Evolutionary conservation across 2,329 filamentous ascomycete species (phyloP).

Genomic region (Penicillium thymicola): DNA sequence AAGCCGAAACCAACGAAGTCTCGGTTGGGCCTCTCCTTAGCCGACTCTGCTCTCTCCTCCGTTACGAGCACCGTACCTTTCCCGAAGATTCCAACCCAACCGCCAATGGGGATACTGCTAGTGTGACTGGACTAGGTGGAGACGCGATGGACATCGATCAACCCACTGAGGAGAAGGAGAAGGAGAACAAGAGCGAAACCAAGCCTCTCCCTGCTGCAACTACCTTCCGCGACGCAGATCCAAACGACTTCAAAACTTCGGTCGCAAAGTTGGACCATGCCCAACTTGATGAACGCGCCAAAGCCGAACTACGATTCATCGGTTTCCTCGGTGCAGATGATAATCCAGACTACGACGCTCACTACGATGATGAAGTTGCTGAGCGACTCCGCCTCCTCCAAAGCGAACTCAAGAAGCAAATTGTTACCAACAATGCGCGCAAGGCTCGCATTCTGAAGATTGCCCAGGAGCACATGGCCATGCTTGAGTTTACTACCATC

Average conservation of each 20-base stretch:
- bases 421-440: conserved; percentile 83
- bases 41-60: conserved; percentile 74
- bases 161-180: conserved; percentile 47
- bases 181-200: conserved; percentile 28
- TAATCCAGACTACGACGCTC: conserved; percentile 76
- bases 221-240: conserved; percentile 72
- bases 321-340: conserved; percentile 74
- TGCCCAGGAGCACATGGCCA: conserved; percentile 87
- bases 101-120: conserved; percentile 45
- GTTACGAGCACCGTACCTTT: conserved; percentile 61
- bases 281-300: conserved; percentile 83
- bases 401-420: conserved; percentile 73
- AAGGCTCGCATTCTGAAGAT: conserved; percentile 84
- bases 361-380: conserved; percentile 91
- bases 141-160: conserved; percentile 51
- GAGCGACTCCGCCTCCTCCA: conserved; percentile 85
- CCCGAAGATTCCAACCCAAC: conserved; percentile 53
- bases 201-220: conserved; percentile 65
- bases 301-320: conserved; percentile 86
- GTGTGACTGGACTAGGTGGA: conserved; percentile 38
- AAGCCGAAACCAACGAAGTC: conserved; percentile 83
- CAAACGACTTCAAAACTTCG: conserved; percentile 75
- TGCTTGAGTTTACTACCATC: conserved; percentile 96
- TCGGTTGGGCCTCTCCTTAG: conserved; percentile 84
- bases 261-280: conserved; percentile 77